These are phyloP conservation scores for Ascochyta fabae DNA, from an alignment of 2,329 filamentous ascomycete genomes.

Conservation along the genomic window DNA sequence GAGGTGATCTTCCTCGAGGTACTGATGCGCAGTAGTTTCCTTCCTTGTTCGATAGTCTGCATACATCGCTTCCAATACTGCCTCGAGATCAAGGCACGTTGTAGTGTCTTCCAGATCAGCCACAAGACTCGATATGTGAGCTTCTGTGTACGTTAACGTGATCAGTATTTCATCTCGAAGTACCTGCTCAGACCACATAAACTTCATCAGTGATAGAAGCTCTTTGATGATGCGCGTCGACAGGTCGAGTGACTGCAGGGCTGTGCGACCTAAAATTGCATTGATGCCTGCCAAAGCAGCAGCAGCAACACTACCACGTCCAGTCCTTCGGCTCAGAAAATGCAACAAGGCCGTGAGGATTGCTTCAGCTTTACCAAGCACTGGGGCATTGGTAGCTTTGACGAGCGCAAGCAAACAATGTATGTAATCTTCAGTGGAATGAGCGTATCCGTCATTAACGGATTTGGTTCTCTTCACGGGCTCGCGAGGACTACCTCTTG, in stretches of 20 bases:
- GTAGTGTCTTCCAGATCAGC: slow-evolving; percentile 29
- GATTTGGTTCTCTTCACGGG: slow-evolving; percentile 25
- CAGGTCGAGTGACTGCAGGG: slow-evolving; percentile 71
- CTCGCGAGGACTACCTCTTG: slow-evolving; percentile 35
- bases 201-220: slow-evolving; percentile 73
- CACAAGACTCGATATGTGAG: slow-evolving; percentile 48
- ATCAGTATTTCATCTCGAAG: slow-evolving; percentile 78
- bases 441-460: slow-evolving; percentile 30
- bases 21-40: slow-evolving; percentile 55
- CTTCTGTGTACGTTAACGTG: slow-evolving; percentile 67
- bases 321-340: slow-evolving; percentile 67
- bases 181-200: slow-evolving; percentile 71
- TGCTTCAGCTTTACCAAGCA: slow-evolving; percentile 62
- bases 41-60: slow-evolving; percentile 77
- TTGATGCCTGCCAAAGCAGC: slow-evolving; percentile 80
- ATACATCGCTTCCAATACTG: slow-evolving; percentile 74
- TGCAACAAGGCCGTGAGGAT: slow-evolving; percentile 65
- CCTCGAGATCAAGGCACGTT: slow-evolving; percentile 59
- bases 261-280: slow-evolving; percentile 67
- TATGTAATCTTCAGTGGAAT: slow-evolving; percentile 53
- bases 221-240: slow-evolving; percentile 65
- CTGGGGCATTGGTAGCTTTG: slow-evolving; percentile 70
- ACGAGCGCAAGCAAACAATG: slow-evolving; percentile 70
- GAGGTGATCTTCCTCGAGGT: slow-evolving; percentile 79
- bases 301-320: slow-evolving; percentile 71